These are phyloP conservation scores for Penicillium steckii DNA, from an alignment of 495 filamentous ascomycete genomes.

Conservation along the genomic window DNA sequence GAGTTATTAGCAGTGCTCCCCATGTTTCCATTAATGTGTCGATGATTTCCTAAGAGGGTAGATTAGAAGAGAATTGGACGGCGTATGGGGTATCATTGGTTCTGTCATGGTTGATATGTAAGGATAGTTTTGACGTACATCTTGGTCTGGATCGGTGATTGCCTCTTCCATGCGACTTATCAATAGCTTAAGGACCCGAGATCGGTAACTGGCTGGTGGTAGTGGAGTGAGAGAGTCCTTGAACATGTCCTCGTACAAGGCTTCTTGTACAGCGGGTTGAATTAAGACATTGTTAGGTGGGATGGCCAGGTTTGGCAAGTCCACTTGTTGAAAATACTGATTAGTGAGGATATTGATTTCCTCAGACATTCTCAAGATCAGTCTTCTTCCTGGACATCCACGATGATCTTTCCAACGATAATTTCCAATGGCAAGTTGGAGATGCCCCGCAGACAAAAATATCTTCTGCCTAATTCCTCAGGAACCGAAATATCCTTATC, in stretches of 20 bases:
- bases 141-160: constrained; percentile 73
- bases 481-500: constrained; percentile 10
- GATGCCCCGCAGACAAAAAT: constrained; percentile 1
- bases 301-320: constrained; percentile 54
- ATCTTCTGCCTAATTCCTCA: no score
- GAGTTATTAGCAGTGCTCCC: constrained; percentile 55
- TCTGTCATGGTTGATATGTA: no score
- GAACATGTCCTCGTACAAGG: constrained; percentile 65
- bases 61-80: background rate
- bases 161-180: constrained; percentile 62
- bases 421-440: no score
- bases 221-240: constrained; percentile 48
- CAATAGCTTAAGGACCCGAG: constrained; percentile 71
- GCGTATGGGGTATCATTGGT: no score
- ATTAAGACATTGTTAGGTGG: constrained; percentile 54
- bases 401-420: no score
- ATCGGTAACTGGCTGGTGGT: constrained; percentile 65
- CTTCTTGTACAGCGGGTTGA: constrained; percentile 53
- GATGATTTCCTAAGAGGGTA: constrained; percentile 63
- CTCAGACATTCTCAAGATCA: background rate
- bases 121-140: constrained; percentile 71
- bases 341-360: constrained; percentile 29
- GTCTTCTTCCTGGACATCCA: no score
- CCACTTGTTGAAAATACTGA: constrained; percentile 68
- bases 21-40: constrained; percentile 67